phyloP scores from a whole-genome alignment of 768 basidiomycete species.

The Hypholoma sublateritium region DNA sequence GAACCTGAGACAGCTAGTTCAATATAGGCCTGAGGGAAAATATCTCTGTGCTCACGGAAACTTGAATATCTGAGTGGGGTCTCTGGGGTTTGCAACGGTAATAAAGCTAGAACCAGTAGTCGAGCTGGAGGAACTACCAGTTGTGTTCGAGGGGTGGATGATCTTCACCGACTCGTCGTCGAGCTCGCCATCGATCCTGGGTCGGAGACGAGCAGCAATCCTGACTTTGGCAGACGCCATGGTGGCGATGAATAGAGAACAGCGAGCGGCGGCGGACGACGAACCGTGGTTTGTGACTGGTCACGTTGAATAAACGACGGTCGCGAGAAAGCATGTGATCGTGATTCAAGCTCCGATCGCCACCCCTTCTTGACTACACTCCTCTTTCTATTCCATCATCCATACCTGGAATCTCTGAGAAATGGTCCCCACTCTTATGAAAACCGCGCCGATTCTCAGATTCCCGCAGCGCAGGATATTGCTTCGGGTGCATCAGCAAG shows the following conservation, averaged over 20 bases:
- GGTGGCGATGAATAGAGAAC: background rate
- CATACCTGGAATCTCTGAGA: too few species aligned
- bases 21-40: background rate
- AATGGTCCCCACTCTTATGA: too few species aligned
- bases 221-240: slow-evolving; percentile 50
- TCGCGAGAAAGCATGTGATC: too few species aligned
- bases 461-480: too few species aligned
- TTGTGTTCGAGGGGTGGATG: slow-evolving; percentile 37
- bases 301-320: background rate
- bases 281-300: background rate
- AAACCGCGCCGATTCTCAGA: too few species aligned
- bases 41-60: slow-evolving; percentile 57
- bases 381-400: too few species aligned
- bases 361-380: too few species aligned
- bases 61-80: slow-evolving; percentile 68
- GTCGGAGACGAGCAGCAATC: slow-evolving; percentile 72
- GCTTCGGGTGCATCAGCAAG: too few species aligned
- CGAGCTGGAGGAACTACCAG: slow-evolving; percentile 25
- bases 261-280: slow-evolving; percentile 2
- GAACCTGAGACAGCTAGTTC: slow-evolving; percentile 45
- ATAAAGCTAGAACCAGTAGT: slow-evolving; percentile 45
- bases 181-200: slow-evolving; percentile 58
- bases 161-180: slow-evolving; percentile 63
- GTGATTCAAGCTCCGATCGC: too few species aligned
- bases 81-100: slow-evolving; percentile 69